Evolutionary conservation across 805 yeast species (phyloP).

Genomic region (Cyberlindnera maclurae): DNA sequence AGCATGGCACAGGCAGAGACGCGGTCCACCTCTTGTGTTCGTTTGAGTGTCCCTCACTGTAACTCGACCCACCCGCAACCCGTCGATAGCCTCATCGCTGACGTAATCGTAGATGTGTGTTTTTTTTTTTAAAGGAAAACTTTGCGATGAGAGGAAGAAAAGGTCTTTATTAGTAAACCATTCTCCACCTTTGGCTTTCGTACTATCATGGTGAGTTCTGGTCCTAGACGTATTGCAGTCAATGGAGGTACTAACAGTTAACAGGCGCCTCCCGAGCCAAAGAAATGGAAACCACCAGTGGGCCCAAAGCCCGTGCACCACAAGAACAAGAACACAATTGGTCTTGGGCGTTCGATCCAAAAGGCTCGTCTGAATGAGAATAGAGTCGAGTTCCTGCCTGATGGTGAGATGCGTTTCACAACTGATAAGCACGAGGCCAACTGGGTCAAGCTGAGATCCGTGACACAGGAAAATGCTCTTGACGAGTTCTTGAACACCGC

Average conservation of each 20-base stretch:
- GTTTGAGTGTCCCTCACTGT: too few relatives aligned
- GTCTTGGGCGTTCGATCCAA: constrained; percentile 77
- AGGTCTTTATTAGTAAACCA: neutral
- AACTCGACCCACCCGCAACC: too few relatives aligned
- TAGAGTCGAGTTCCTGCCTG: constrained; percentile 65
- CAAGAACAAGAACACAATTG: constrained; percentile 76
- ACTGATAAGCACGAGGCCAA: constrained; percentile 76
- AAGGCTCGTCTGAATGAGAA: constrained; percentile 67
- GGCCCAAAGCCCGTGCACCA: constrained; percentile 89
- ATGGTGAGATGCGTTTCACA: constrained; percentile 84
- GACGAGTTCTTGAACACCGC: constrained; percentile 96
- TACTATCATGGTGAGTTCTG: neutral
- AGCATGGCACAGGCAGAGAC: too few relatives aligned
- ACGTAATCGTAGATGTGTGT: too few relatives aligned
- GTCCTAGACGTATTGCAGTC: neutral
- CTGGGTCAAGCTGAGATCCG: constrained; percentile 88
- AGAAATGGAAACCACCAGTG: constrained; percentile 82
- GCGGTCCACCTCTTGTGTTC: too few relatives aligned
- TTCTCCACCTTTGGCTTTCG: neutral
- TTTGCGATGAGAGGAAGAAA: constrained; percentile 1
- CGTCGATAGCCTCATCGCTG: too few relatives aligned
- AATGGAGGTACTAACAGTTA: neutral
- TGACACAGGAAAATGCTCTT: constrained; percentile 87
- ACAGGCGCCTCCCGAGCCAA: constrained; percentile 38
- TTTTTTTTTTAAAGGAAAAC: neutral